Evolutionary conservation across 2,329 filamentous ascomycete species (phyloP).

Genomic region (Gaeumannomyces tritici): DNA sequence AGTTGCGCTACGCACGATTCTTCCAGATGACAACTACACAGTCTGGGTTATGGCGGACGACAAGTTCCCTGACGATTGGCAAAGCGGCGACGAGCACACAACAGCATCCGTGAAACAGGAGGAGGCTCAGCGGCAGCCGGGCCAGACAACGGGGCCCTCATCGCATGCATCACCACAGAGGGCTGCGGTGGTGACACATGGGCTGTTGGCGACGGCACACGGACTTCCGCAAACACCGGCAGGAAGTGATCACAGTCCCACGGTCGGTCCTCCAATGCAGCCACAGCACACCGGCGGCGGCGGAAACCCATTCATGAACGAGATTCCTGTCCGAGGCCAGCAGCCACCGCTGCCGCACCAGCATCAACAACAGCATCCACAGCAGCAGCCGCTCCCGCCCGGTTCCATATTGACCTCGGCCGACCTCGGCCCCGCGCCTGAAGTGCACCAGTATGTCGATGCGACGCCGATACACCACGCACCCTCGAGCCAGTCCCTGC

Average conservation of each 20-base stretch:
- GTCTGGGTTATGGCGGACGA: conserved; percentile 44
- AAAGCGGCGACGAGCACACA: conserved; percentile 35
- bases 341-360: background rate
- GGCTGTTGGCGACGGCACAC: conserved; percentile 10
- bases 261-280: background rate
- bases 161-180: conserved; percentile 17
- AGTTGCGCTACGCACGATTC: background rate
- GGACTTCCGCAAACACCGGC: conserved; percentile 22
- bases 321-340: conserved; percentile 1
- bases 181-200: conserved; percentile 13
- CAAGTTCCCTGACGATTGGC: conserved; percentile 35
- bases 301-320: conserved; percentile 12
- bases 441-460: background rate
- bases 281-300: conserved; percentile 3
- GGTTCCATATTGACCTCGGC: background rate
- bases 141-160: background rate
- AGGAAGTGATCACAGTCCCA: conserved; percentile 25
- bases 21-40: conserved; percentile 33
- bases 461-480: conserved; percentile 14
- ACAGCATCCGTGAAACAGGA: conserved; percentile 30
- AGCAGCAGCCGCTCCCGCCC: background rate
- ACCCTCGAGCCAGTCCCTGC: conserved; percentile 26
- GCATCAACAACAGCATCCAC: background rate
- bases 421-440: background rate
- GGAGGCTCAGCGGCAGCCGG: conserved; percentile 22